Conservation (phyloP, 1,284 basidiomycete genomes). For the Rhodotorula sp. region DNA sequence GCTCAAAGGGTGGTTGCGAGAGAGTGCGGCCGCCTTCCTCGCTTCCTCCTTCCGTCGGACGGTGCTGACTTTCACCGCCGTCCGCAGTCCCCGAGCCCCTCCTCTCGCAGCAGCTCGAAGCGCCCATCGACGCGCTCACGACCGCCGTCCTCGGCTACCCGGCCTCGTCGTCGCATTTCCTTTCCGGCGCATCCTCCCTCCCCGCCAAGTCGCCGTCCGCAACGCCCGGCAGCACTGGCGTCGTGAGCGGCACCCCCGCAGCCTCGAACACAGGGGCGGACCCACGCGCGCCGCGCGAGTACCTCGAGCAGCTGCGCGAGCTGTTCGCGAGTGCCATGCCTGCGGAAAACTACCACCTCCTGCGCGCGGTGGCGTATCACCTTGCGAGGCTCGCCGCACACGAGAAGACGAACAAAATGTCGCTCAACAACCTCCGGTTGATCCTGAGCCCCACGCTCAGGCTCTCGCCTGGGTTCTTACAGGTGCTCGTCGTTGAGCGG, state of each 20-base stretch:
- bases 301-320: slow-evolving; percentile 33
- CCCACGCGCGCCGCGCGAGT: slow-evolving; percentile 8
- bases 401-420: slow-evolving; percentile 44
- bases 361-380: slow-evolving; percentile 38
- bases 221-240: neutral
- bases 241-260: neutral
- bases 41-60: too few relatives aligned
- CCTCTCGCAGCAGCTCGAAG: slow-evolving; percentile 31
- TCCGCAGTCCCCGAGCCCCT: slow-evolving; percentile 45
- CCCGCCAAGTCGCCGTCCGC: neutral
- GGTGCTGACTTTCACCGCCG: neutral
- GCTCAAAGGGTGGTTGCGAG: slow-evolving; percentile 58
- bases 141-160: slow-evolving; percentile 37
- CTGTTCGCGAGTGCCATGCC: slow-evolving; percentile 31
- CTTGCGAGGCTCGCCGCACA: slow-evolving; percentile 35
- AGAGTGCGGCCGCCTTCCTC: slow-evolving; percentile 50
- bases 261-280: neutral
- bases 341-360: slow-evolving; percentile 38
- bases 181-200: slow-evolving; percentile 5
- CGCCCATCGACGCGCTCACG: slow-evolving; percentile 33
- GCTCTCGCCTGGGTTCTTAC: slow-evolving; percentile 42
- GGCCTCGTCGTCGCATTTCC: slow-evolving; percentile 32
- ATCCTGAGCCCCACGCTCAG: slow-evolving; percentile 45
- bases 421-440: slow-evolving; percentile 41
- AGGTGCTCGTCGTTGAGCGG: slow-evolving; percentile 41